These are phyloP conservation scores for Closterium sp. DNA, from an alignment of 139 green algal species.

Conservation along the genomic window DNA sequence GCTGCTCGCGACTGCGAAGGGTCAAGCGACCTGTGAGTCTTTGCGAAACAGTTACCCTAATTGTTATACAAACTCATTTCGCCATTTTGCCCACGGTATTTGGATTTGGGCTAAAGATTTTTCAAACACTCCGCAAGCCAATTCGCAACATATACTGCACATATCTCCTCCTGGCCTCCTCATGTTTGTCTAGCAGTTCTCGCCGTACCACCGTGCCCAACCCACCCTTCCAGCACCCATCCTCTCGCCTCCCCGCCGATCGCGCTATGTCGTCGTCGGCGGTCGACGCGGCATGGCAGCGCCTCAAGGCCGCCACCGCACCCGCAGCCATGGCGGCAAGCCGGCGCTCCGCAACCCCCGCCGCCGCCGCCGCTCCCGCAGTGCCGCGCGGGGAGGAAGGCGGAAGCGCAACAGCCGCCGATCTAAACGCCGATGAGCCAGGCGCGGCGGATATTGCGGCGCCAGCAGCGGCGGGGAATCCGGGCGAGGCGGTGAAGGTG, in stretches of 20 bases:
- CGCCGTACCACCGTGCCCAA: not conserved
- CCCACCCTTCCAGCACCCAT: not conserved
- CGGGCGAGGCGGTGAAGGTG: not conserved
- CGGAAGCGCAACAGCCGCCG: too few relatives aligned
- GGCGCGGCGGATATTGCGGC: not conserved
- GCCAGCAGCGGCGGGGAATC: not conserved
- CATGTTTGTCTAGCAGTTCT: not conserved
- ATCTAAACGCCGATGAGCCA: not conserved
- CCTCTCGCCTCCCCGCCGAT: not conserved
- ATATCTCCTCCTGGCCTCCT: too few relatives aligned
- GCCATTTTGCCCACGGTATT: too few relatives aligned
- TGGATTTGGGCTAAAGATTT: too few relatives aligned
- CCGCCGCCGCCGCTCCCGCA: too few relatives aligned
- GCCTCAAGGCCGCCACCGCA: not conserved
- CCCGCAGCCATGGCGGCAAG: not conserved
- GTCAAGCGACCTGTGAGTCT: too few relatives aligned
- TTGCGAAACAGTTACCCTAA: too few relatives aligned
- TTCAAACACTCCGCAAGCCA: too few relatives aligned
- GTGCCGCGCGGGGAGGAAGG: too few relatives aligned
- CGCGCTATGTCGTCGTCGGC: not conserved
- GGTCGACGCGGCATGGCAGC: not conserved
- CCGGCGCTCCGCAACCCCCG: not conserved
- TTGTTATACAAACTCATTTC: too few relatives aligned
- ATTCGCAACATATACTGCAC: too few relatives aligned
- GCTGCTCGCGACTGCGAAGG: too few relatives aligned